These are phyloP conservation scores for Alternaria solani DNA, from an alignment of 2,329 filamentous ascomycete genomes.

Conservation along the genomic window DNA sequence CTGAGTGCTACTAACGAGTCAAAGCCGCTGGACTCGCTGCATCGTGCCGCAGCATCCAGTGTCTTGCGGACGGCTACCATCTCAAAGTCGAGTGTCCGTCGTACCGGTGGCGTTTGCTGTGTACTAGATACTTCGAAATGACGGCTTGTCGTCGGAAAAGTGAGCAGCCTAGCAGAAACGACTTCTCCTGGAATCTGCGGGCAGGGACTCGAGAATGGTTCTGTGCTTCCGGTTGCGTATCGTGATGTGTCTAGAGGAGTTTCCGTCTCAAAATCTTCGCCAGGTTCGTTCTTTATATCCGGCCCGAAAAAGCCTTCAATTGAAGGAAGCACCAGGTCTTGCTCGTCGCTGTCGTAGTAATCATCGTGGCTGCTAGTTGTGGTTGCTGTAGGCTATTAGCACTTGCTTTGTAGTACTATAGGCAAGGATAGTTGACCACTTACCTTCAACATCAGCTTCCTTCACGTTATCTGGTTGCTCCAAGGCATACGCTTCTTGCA, in stretches of 20 bases:
- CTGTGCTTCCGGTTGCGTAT: not conserved
- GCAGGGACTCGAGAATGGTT: not conserved
- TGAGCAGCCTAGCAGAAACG: not conserved
- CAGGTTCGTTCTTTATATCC: not conserved
- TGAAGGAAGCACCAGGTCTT: not conserved
- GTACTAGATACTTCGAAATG: rapidly evolving
- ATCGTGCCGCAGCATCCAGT: not conserved
- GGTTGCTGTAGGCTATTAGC: not conserved
- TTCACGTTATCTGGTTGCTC: not conserved
- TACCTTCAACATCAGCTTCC: not conserved
- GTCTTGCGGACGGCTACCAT: not conserved
- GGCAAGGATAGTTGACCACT: not conserved
- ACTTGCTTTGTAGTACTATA: not conserved
- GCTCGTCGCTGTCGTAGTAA: not conserved
- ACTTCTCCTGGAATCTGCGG: not conserved
- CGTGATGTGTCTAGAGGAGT: not conserved
- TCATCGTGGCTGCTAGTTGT: not conserved
- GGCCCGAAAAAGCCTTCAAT: not conserved
- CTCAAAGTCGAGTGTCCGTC: not conserved
- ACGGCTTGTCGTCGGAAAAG: not conserved
- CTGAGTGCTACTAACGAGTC: not conserved
- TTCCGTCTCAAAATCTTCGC: not conserved
- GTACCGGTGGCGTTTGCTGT: not conserved
- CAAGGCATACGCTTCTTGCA: not conserved
- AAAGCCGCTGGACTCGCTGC: not conserved